Evolutionary conservation across 2,329 filamentous ascomycete genomes (phyloP).

Genomic region (Penicillium sclerotigenum): DNA sequence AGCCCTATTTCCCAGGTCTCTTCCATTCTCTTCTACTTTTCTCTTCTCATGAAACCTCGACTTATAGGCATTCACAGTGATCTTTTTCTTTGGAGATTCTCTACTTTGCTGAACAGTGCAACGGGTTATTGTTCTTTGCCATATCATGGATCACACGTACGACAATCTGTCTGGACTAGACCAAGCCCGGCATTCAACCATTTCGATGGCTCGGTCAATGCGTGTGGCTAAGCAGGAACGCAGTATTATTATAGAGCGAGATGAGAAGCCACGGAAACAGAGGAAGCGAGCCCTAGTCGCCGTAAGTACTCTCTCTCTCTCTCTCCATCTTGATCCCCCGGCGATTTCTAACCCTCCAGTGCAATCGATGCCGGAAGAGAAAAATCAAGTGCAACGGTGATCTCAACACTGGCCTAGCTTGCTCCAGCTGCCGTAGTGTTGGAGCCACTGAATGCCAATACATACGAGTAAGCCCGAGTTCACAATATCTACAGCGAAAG

Average conservation of each 20-base stretch:
- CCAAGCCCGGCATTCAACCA: slow-evolving; percentile 16
- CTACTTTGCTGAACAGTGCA: background rate
- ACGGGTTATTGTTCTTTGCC: background rate
- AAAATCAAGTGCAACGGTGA: slow-evolving; percentile 96
- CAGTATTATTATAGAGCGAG: slow-evolving; percentile 28
- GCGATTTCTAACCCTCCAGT: slow-evolving; percentile 53
- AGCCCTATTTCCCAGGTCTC: slow-evolving; percentile 28
- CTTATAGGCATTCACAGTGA: slow-evolving; percentile 6
- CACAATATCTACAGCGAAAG: background rate
- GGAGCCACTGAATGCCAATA: slow-evolving; percentile 68
- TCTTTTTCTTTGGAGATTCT: slow-evolving; percentile 15
- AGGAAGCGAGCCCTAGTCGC: slow-evolving; percentile 55
- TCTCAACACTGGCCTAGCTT: slow-evolving; percentile 70
- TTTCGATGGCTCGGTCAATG: slow-evolving; percentile 26
- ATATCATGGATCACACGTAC: slow-evolving; percentile 8
- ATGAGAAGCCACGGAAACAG: slow-evolving; percentile 39
- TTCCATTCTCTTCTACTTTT: slow-evolving; percentile 20
- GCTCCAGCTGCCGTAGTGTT: slow-evolving; percentile 75
- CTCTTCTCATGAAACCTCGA: slow-evolving; percentile 12
- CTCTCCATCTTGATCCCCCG: background rate
- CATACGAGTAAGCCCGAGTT: slow-evolving; percentile 59
- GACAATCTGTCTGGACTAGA: slow-evolving; percentile 5
- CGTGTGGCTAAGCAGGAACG: slow-evolving; percentile 28
- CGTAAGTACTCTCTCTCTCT: slow-evolving; percentile 41
- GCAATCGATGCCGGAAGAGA: slow-evolving; percentile 80